Conservation (phyloP, 148 eudicot genomes). For the Heliosperma pusillum region DNA sequence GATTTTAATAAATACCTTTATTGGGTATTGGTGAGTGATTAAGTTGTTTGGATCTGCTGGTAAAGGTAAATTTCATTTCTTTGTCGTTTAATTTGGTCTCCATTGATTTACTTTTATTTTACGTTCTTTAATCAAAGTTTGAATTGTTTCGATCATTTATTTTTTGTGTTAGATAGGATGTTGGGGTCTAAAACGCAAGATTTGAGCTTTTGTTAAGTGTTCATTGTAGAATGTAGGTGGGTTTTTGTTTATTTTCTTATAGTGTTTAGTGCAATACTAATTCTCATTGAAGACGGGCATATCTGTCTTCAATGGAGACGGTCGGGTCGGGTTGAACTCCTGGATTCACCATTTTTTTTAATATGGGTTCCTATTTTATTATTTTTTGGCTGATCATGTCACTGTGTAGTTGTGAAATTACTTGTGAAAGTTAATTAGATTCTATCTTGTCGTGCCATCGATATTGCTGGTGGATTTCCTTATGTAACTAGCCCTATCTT, state of each 20-base stretch:
- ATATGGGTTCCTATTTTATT: neutral
- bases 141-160: slow-evolving; percentile 15
- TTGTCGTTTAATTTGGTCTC: neutral
- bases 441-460: neutral
- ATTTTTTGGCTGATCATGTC: slow-evolving; percentile 12
- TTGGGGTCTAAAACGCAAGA: neutral
- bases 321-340: no score
- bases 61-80: slow-evolving; percentile 26
- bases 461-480: slow-evolving; percentile 2
- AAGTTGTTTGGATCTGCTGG: slow-evolving; percentile 41
- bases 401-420: slow-evolving; percentile 4
- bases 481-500: neutral
- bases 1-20: slow-evolving; percentile 27
- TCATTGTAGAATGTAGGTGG: slow-evolving; percentile 28
- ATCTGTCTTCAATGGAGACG: no score
- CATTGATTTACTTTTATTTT: slow-evolving; percentile 8
- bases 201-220: slow-evolving; percentile 17
- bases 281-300: no score
- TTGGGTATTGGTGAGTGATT: slow-evolving; percentile 17
- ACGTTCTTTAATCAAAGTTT: neutral
- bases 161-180: slow-evolving; percentile 12
- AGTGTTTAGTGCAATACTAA: neutral
- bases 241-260: slow-evolving; percentile 8
- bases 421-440: slow-evolving; percentile 15
- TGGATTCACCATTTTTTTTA: slow-evolving; percentile 18